Conservation (phyloP, 495 filamentous ascomycete species). For the Neurospora sp. region DNA sequence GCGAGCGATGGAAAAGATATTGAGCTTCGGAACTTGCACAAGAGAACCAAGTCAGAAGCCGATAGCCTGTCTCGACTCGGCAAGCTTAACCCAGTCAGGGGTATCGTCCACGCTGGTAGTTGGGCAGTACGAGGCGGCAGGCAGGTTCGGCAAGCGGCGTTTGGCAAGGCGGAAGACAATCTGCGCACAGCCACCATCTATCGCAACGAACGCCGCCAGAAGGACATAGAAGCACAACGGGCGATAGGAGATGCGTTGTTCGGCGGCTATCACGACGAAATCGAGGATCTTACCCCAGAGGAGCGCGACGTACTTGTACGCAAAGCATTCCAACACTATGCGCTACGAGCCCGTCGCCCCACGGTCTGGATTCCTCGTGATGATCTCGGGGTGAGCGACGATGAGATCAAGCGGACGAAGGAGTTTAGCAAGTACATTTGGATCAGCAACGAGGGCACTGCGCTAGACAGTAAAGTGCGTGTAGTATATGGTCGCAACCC, state of each 20-base stretch:
- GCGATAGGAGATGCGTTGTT: slow-evolving; percentile 71
- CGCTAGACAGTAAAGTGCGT: slow-evolving; percentile 69
- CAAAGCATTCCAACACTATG: slow-evolving; percentile 84
- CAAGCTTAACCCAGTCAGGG: slow-evolving; percentile 34
- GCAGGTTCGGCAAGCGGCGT: slow-evolving; percentile 28
- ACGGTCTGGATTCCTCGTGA: slow-evolving; percentile 93
- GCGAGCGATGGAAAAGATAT: slow-evolving; percentile 32
- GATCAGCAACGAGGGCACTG: slow-evolving; percentile 88
- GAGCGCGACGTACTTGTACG: slow-evolving; percentile 81
- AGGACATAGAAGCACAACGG: slow-evolving; percentile 58
- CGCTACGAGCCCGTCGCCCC: slow-evolving; percentile 73
- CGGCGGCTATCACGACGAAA: slow-evolving; percentile 76
- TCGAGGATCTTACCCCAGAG: slow-evolving; percentile 88
- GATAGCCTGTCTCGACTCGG: slow-evolving; percentile 6
- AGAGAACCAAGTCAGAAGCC: slow-evolving; percentile 12
- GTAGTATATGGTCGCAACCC: slow-evolving; percentile 85
- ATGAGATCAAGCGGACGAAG: slow-evolving; percentile 73
- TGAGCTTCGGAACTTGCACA: slow-evolving; percentile 44
- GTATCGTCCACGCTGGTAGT: slow-evolving; percentile 33
- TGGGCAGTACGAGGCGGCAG: slow-evolving; percentile 39
- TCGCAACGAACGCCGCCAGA: slow-evolving; percentile 29
- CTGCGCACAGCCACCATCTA: slow-evolving; percentile 27
- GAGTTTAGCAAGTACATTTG: slow-evolving; percentile 75
- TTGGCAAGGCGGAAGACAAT: slow-evolving; percentile 30
- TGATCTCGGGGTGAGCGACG: slow-evolving; percentile 81